Evolutionary conservation across 805 yeast genomes (phyloP).

Genomic region (Candida anglica): DNA sequence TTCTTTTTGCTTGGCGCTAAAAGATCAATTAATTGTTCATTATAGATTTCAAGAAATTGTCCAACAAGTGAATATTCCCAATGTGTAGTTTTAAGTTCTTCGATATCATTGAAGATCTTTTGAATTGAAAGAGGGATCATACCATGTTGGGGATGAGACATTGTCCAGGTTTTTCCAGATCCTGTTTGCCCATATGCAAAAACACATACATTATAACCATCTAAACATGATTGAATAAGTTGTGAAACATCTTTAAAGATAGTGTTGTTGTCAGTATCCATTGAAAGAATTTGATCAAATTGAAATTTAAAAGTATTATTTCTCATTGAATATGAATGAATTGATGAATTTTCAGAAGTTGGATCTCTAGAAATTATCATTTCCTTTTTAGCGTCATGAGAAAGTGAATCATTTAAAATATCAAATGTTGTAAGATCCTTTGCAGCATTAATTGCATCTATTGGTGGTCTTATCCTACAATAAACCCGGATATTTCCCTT

Average conservation of each 20-base stretch:
- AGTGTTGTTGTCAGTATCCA: constrained; percentile 48
- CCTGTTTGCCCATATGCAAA: constrained; percentile 98
- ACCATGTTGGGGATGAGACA: constrained; percentile 71
- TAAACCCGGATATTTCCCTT: constrained; percentile 92
- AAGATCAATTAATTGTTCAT: constrained; percentile 74
- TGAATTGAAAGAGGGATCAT: constrained; percentile 74
- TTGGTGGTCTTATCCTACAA: constrained; percentile 75
- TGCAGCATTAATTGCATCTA: constrained; percentile 7
- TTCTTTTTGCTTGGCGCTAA: constrained; percentile 35
- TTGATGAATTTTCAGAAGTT: constrained; percentile 6
- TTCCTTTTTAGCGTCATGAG: constrained; percentile 28
- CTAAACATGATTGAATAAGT: constrained; percentile 70
- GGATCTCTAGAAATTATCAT: constrained; percentile 20
- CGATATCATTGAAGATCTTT: constrained; percentile 61
- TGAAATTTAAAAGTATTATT: constrained; percentile 40
- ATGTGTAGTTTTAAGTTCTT: constrained; percentile 45
- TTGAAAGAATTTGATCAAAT: constrained; percentile 77
- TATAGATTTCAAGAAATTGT: constrained; percentile 85
- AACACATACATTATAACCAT: constrained; percentile 89
- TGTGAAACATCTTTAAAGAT: constrained; percentile 85
- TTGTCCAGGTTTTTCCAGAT: constrained; percentile 90
- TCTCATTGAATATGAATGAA: constrained; percentile 2
- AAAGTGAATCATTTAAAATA: constrained; percentile 19
- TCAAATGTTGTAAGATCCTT: constrained; percentile 8
- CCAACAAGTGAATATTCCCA: constrained; percentile 65